Conservation (phyloP, 345 rosid species). For the Anastatica hierochuntica region DNA sequence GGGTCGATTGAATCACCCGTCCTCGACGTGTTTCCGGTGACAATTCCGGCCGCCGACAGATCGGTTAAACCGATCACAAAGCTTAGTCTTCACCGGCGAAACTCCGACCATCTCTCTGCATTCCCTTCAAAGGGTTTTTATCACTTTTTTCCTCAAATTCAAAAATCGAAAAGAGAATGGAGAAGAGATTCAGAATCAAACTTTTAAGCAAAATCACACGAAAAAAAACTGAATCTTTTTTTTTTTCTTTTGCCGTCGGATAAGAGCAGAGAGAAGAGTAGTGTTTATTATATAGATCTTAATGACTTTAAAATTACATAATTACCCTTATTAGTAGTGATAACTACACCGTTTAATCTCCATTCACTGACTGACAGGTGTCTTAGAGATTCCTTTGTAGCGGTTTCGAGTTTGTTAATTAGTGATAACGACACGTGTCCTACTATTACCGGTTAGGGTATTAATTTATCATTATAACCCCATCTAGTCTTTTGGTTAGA, state of each 20-base stretch:
- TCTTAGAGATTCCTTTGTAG: neutral
- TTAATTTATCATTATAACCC: neutral
- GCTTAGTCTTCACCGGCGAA: slow-evolving; percentile 45
- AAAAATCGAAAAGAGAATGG: neutral
- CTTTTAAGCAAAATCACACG: neutral
- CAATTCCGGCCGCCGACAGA: slow-evolving; percentile 72
- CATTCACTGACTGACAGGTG: slow-evolving; percentile 15
- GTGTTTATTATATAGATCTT: slow-evolving; percentile 23
- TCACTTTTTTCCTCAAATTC: neutral
- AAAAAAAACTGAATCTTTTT: neutral
- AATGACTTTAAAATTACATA: neutral
- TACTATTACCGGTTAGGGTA: neutral
- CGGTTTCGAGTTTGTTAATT: slow-evolving; percentile 12
- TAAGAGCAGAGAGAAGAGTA: neutral
- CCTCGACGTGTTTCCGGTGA: slow-evolving; percentile 94
- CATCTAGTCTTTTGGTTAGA: neutral
- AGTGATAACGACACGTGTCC: slow-evolving; percentile 14
- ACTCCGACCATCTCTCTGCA: slow-evolving; percentile 64
- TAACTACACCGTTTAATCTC: slow-evolving; percentile 12
- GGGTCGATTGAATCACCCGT: slow-evolving; percentile 61
- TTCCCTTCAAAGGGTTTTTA: slow-evolving; percentile 37
- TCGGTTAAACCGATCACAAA: slow-evolving; percentile 34
- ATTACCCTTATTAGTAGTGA: slow-evolving; percentile 4
- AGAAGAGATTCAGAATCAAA: neutral
- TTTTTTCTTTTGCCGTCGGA: neutral